Base-by-base conservation (phyloP, 2,329 filamentous ascomycete genomes). In the Xenoacremonium recifei region DNA sequence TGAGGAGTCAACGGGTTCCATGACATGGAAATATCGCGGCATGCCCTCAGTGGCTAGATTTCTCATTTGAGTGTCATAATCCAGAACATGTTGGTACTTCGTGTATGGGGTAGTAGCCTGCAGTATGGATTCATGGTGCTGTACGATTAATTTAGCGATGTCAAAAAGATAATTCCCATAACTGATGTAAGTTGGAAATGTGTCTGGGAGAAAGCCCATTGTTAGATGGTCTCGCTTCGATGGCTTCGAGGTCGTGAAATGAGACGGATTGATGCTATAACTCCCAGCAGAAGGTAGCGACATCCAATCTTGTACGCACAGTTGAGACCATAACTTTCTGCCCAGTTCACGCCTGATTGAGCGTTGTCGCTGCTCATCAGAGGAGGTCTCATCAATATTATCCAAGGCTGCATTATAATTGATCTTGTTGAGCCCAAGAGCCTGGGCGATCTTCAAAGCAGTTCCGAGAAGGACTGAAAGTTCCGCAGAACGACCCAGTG, bases 401-500 rank as follows among this genome's bases (percentile, higher is more conserved):
- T 57, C 55, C 27, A 34, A 34, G 17, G 29, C 36, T 6, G 53
- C 35, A 4, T 60, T 53, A 4, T 57, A 40, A 1, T 49, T 54
- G 3, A 73, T 56, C 19, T 64, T 59, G 39, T 77, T 71, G 3
- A 77, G 55, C 0, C 70, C 72, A 0, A 77, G 57, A 1, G 67
- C 66, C 51, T 72, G 70, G 4, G 71, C 72, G 34, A 77, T 72
- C 9, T 70, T 63, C 6, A 70, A 56, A 3, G 68, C 72, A 2
- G 70, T 64, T 3, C 66, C 68, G 11, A 75, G 61, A 18, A 72
- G 61, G 2, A 72, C 46, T 72, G 72, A 34, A 68, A 69, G 46
- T 72, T 73, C 38, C 23, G 7, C 70, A 70, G 19, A 67, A 68
- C 19, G 30, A 2, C 72, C 73, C 2, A 76, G 61, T 12, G 72